Evolutionary conservation across 805 yeast genomes (phyloP).

Genomic region (Cyberlindnera lachancei): DNA sequence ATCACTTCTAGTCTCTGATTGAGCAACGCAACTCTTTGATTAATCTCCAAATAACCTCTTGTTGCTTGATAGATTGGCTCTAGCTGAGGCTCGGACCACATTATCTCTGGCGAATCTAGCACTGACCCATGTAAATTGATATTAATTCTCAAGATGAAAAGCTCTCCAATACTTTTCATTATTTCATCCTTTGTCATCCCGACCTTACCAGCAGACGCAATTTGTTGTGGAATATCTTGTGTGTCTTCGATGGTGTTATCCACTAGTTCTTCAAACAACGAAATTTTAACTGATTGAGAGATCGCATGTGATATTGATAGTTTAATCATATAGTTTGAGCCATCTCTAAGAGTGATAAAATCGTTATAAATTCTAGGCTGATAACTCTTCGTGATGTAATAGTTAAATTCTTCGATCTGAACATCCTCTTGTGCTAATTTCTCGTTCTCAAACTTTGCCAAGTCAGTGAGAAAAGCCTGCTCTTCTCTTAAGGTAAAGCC

Average conservation of each 20-base stretch:
- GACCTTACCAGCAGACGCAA: slow-evolving; percentile 91
- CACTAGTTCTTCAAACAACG: slow-evolving; percentile 90
- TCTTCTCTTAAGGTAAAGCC: slow-evolving; percentile 87
- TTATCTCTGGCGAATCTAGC: slow-evolving; percentile 91
- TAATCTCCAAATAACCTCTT: slow-evolving; percentile 90
- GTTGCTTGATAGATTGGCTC: slow-evolving; percentile 98
- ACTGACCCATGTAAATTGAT: slow-evolving; percentile 83
- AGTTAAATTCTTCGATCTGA: slow-evolving; percentile 91
- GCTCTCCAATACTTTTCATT: slow-evolving; percentile 95
- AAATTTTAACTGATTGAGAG: slow-evolving; percentile 92
- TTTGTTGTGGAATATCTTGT: slow-evolving; percentile 93
- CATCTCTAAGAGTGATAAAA: slow-evolving; percentile 87
- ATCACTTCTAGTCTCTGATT: slow-evolving; percentile 93
- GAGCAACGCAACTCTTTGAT: slow-evolving; percentile 82
- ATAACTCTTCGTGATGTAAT: slow-evolving; percentile 86
- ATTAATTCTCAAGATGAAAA: slow-evolving; percentile 79
- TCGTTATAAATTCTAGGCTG: slow-evolving; percentile 96
- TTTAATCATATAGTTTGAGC: slow-evolving; percentile 82
- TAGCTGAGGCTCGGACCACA: slow-evolving; percentile 98
- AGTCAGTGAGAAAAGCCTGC: slow-evolving; percentile 65
- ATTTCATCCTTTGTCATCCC: slow-evolving; percentile 91
- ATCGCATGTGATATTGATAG: slow-evolving; percentile 91
- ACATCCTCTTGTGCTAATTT: slow-evolving; percentile 87
- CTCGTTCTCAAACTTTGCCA: slow-evolving; percentile 88
- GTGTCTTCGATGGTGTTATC: slow-evolving; percentile 97